Evolutionary conservation across 306 rosid genomes (phyloP).

Genomic region (Cicer arietinum): DNA sequence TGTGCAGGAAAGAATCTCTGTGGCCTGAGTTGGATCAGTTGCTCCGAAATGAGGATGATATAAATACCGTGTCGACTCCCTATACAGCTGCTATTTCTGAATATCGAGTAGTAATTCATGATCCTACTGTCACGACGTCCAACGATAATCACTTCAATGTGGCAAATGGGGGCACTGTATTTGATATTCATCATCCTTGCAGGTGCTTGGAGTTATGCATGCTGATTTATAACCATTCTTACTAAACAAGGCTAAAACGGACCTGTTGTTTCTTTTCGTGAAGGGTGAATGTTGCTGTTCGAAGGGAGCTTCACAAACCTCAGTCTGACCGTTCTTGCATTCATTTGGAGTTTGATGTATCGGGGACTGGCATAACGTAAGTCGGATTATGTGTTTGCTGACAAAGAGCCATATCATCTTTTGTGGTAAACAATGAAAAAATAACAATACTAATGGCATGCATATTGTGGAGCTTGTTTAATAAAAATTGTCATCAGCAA

Average conservation of each 20-base stretch:
- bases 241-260: slow-evolving; percentile 33
- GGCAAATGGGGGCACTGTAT: slow-evolving; percentile 70
- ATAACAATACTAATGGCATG: slow-evolving; percentile 1
- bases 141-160: slow-evolving; percentile 48
- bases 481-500: slow-evolving; percentile 6
- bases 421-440: slow-evolving; percentile 27
- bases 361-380: slow-evolving; percentile 70
- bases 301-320: slow-evolving; percentile 82
- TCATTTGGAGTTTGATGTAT: slow-evolving; percentile 85
- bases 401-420: neutral
- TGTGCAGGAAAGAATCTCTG: slow-evolving; percentile 73
- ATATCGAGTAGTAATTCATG: slow-evolving; percentile 78
- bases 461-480: neutral
- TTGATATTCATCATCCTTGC: slow-evolving; percentile 92
- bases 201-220: slow-evolving; percentile 55
- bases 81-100: slow-evolving; percentile 77
- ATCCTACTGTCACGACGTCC: slow-evolving; percentile 47
- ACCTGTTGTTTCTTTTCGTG: slow-evolving; percentile 41
- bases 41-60: slow-evolving; percentile 75
- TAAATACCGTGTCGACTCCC: slow-evolving; percentile 71
- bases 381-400: slow-evolving; percentile 45
- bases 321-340: slow-evolving; percentile 88
- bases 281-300: slow-evolving; percentile 77
- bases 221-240: slow-evolving; percentile 34
- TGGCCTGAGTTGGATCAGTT: slow-evolving; percentile 89